These are phyloP conservation scores for Leccinum subatratum DNA, from an alignment of 1,284 basidiomycete species.

Conservation along the genomic window DNA sequence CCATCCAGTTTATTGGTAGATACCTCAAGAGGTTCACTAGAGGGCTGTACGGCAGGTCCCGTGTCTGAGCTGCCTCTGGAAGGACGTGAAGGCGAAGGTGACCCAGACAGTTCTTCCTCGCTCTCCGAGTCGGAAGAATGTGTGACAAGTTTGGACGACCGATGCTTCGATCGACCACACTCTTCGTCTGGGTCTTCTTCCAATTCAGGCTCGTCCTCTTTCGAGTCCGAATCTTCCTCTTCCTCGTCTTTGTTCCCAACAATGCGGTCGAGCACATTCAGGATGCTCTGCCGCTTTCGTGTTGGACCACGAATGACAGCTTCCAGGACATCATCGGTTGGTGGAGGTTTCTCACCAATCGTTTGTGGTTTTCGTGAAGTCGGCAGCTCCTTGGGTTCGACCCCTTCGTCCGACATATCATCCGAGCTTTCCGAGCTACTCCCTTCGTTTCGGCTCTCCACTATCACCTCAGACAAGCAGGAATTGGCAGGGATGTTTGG, in stretches of 20 bases:
- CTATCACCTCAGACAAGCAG: constrained; percentile 29
- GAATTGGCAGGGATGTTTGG: constrained; percentile 24
- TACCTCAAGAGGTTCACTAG: background rate
- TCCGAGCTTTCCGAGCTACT: constrained; percentile 34
- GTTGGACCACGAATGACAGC: constrained; percentile 46
- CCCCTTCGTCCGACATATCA: constrained; percentile 14
- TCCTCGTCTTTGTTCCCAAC: constrained; percentile 5
- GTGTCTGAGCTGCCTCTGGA: background rate
- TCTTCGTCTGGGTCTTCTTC: constrained; percentile 30
- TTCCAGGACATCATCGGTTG: constrained; percentile 40
- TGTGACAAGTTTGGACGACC: background rate
- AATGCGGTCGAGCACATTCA: constrained; percentile 19
- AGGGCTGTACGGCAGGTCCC: background rate
- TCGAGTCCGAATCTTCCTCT: constrained; percentile 23
- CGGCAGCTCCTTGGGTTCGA: constrained; percentile 4
- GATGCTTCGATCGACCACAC: constrained; percentile 10
- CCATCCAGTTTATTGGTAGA: background rate
- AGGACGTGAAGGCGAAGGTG: constrained; percentile 9
- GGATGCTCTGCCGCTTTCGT: constrained; percentile 20
- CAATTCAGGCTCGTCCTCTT: constrained; percentile 31
- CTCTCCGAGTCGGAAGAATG: constrained; percentile 24
- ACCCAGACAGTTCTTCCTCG: constrained; percentile 20
- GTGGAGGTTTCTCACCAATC: constrained; percentile 9
- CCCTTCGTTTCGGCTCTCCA: constrained; percentile 33
- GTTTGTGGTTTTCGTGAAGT: constrained; percentile 8